A percentile compares a stretch with the other conserved stretches of the same genome.
These are phyloP conservation scores for Pseudogymnoascus sp. DNA, from an alignment of 2,329 filamentous ascomycete genomes.

Conservation along the genomic window DNA sequence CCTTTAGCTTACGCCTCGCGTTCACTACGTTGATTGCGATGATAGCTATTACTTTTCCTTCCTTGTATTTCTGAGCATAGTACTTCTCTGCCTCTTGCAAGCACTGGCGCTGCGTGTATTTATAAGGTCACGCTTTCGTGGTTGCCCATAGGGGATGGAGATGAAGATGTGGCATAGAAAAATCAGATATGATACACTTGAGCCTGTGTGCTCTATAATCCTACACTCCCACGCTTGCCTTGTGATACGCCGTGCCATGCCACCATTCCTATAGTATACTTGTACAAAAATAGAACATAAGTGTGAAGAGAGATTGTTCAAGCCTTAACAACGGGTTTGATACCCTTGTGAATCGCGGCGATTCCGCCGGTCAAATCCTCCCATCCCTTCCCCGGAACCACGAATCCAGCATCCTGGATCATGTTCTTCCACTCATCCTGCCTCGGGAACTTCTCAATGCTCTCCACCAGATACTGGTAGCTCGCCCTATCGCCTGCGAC, in stretches of 20 bases:
- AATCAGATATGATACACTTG: conserved; percentile 19
- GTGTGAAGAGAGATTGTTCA: conserved; percentile 11
- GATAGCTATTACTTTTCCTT: conserved; percentile 25
- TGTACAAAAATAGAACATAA: background rate
- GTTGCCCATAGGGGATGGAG: conserved; percentile 11
- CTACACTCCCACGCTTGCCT: conserved; percentile 5
- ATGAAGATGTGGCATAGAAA: conserved; percentile 25
- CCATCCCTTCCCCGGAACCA: conserved; percentile 73
- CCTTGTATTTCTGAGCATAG: conserved; percentile 24
- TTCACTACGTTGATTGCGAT: conserved; percentile 21
- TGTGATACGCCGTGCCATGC: conserved; percentile 10
- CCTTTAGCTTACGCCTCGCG: conserved; percentile 28
- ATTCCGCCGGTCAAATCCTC: conserved; percentile 90
- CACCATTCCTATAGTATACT: conserved; percentile 12
- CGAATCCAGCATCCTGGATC: conserved; percentile 78
- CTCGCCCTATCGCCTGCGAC: conserved; percentile 91
- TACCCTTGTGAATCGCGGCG: conserved; percentile 91
- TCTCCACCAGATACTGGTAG: conserved; percentile 98
- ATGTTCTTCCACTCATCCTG: conserved; percentile 78
- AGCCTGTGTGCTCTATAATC: conserved; percentile 19
- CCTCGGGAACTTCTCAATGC: conserved; percentile 85
- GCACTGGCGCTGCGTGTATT: conserved; percentile 31
- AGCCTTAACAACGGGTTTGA: conserved; percentile 56
- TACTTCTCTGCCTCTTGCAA: conserved; percentile 21
- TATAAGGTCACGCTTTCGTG: conserved; percentile 20